Evolutionary conservation across 345 rosid genomes (phyloP), one percentile per base, ranked within the genome.

Genomic region (Barbarea vulgaris): DNA sequence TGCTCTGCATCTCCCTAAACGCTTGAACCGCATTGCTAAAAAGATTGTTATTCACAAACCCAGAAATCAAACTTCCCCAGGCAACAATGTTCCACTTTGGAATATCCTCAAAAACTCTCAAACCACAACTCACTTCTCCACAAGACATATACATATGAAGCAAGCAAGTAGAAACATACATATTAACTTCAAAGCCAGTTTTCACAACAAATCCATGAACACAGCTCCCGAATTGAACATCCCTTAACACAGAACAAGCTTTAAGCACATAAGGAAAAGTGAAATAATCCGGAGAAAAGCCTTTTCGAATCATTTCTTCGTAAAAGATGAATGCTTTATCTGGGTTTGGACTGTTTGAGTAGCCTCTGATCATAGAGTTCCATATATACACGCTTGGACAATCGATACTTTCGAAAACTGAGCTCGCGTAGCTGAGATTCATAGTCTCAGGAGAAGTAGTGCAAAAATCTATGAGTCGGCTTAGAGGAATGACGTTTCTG

Each of bases 351-450:
- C 63, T 70, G 21, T 67, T 75, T 25, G 77, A 78, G 75, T 67
- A 78, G 27, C 84, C 82, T 75, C 73, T 75, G 72, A 81, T 78
- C 80, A 81, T 81, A 6, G 84, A 66, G 75, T 81, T 81, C 84
- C 84, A 81, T 66, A 78, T 71, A 67, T 78, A 78, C 12, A 75
- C 75, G 52, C 78, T 78, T 18, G 82, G 82, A 8, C 2, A 52
- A 28, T 62, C 78, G 12, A 73, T 78, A n/a, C 7, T 52, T 6
- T 68, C 66, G 70, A 73, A 78, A 31, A 78, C 37, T 60, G 78
- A 72, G 7, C 44, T 52, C 25, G 81, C 82, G 69, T 82, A 72
- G 48, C 12, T 71, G 30, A 82, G 75, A 39, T 56, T 57, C 15
- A 22, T 13, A 25, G 75, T 66, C 24, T 79, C 72, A 3, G 77